phyloP scores from a whole-genome alignment of 108 stramenopile species.

The Hondaea fermentalgiana region DNA sequence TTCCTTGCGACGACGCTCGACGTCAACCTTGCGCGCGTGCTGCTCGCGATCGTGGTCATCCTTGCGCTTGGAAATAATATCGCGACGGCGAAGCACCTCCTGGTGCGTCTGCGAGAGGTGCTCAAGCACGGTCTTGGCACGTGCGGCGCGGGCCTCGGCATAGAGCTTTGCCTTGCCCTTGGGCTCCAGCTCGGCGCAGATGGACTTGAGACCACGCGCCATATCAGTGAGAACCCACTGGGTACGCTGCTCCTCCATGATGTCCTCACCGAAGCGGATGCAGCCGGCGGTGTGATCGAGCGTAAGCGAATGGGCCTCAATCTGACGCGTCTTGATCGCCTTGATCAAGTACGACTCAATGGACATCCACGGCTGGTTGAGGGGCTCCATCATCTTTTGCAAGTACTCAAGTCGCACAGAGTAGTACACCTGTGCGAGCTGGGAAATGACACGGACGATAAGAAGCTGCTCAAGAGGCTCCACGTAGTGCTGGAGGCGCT shows the following conservation, averaged over 20 bases:
- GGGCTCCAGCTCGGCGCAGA: conserved; percentile 19
- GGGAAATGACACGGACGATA: conserved; percentile 70
- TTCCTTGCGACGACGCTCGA: conserved; percentile 42
- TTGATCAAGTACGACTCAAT: conserved; percentile 78
- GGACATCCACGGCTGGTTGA: conserved; percentile 69
- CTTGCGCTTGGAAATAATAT: conserved; percentile 55
- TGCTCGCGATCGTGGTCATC: conserved; percentile 76
- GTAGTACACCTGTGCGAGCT: conserved; percentile 73
- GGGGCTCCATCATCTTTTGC: conserved; percentile 59
- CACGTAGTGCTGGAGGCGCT: neutral
- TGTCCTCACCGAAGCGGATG: conserved; percentile 71
- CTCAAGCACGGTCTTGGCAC: conserved; percentile 70
- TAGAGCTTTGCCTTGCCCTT: conserved; percentile 56
- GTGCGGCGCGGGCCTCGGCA: conserved; percentile 59
- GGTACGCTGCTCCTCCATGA: conserved; percentile 52
- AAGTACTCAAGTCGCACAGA: conserved; percentile 75
- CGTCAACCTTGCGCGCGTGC: neutral
- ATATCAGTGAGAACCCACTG: conserved; percentile 56
- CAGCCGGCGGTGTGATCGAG: conserved; percentile 78
- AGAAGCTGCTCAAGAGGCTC: conserved; percentile 42
- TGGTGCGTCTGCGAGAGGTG: conserved; percentile 82
- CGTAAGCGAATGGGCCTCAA: conserved; percentile 35
- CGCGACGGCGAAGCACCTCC: conserved; percentile 56
- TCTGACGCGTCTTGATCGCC: conserved; percentile 52
- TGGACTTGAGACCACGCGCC: conserved; percentile 60